Percentiles rank a stretch among this genome's conserved stretches.
Conservation (phyloP, 257 asterid genomes). For the Nicotiana obtusifolia region DNA sequence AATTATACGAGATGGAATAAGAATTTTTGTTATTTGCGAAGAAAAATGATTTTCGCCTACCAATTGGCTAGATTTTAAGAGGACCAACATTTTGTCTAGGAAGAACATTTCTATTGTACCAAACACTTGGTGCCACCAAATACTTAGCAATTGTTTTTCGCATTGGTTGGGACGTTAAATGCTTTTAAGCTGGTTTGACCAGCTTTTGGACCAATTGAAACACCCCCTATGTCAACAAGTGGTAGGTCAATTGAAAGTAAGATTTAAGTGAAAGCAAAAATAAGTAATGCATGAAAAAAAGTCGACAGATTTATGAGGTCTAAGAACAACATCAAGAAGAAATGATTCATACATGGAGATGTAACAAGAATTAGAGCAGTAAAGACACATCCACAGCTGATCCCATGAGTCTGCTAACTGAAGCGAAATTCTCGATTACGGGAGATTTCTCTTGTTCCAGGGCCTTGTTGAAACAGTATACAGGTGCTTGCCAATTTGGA, state of each 20-base stretch:
- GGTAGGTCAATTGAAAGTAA: not conserved
- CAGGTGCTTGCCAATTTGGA: constrained; percentile 78
- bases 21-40: not conserved
- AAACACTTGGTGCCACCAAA: too few species aligned
- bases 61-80: not conserved
- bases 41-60: not conserved
- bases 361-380: not conserved
- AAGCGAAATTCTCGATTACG: not conserved
- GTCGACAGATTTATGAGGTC: not conserved
- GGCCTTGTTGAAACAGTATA: constrained; percentile 42
- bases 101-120: too few species aligned
- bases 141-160: too few species aligned
- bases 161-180: not conserved
- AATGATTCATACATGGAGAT: not conserved
- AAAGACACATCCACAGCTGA: constrained; percentile 5
- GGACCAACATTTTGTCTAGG: not conserved
- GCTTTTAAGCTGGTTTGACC: too few species aligned
- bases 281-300: not conserved
- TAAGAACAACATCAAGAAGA: not conserved
- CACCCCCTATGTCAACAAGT: not conserved
- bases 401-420: constrained; percentile 28
- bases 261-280: not conserved
- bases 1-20: not conserved
- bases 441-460: not conserved
- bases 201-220: too few species aligned